Evolutionary conservation across 2,329 filamentous ascomycete genomes (phyloP).

Genomic region (Hypoxylon sp.): DNA sequence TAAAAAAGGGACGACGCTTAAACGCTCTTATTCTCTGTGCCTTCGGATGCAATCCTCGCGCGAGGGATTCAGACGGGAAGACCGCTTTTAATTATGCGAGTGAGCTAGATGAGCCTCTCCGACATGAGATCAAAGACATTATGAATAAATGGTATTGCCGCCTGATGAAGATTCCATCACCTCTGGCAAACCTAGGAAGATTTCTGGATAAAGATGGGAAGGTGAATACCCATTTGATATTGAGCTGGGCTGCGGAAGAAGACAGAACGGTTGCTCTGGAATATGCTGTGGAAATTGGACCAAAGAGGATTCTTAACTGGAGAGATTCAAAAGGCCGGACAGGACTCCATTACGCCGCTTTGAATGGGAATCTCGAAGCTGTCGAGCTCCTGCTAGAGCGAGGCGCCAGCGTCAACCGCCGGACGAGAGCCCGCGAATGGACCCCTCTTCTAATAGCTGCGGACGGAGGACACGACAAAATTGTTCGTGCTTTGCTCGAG

Average conservation of each 20-base stretch:
- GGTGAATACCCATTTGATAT: not conserved
- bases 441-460: slow-evolving; percentile 11
- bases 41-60: slow-evolving; percentile 2
- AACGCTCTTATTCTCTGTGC: slow-evolving; percentile 8
- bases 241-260: not conserved
- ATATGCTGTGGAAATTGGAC: slow-evolving; percentile 8
- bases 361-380: not conserved
- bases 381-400: not conserved
- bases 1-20: not conserved
- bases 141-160: slow-evolving; percentile 1
- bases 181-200: not conserved
- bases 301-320: slow-evolving; percentile 1
- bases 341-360: slow-evolving; percentile 9
- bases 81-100: slow-evolving; percentile 1
- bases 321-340: slow-evolving; percentile 3
- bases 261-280: not conserved
- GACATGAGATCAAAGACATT: not conserved
- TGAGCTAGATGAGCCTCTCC: slow-evolving; percentile 1
- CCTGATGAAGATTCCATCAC: not conserved
- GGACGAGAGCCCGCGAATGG: not conserved
- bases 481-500: not conserved
- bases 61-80: slow-evolving; percentile 2
- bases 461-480: not conserved
- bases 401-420: not conserved
- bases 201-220: slow-evolving; percentile 1